Conservation (phyloP, 2,329 filamentous ascomycete genomes). For the Colletotrichum lindemuthianum region DNA sequence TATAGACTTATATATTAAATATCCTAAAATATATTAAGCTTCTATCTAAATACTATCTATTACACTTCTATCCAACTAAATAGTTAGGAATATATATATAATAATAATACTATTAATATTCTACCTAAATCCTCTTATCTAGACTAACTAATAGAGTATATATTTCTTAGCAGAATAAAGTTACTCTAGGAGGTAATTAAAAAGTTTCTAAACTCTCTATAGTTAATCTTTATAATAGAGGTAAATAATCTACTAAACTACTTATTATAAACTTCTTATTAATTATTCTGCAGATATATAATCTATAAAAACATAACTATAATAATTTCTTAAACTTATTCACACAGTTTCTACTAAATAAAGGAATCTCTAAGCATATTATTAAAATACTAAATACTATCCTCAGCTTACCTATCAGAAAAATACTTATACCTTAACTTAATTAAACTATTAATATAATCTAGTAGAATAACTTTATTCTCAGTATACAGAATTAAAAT, state of each 20-base stretch:
- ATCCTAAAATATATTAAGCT: constrained; percentile 63
- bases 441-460: constrained; percentile 61
- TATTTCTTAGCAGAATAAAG: constrained; percentile 79
- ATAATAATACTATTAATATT: constrained; percentile 86
- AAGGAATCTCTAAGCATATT: constrained; percentile 89
- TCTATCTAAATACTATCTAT: constrained; percentile 88
- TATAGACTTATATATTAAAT: constrained; percentile 65
- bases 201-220: constrained; percentile 88
- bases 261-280: neutral
- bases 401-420: constrained; percentile 85
- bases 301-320: constrained; percentile 91
- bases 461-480: constrained; percentile 61
- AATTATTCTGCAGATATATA: constrained; percentile 74
- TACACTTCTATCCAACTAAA: constrained; percentile 91
- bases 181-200: constrained; percentile 83
- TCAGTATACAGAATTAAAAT: constrained; percentile 57
- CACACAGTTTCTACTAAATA: constrained; percentile 87
- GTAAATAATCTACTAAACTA: constrained; percentile 50
- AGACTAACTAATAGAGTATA: constrained; percentile 80
- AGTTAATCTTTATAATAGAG: constrained; percentile 83
- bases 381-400: constrained; percentile 86
- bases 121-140: constrained; percentile 86
- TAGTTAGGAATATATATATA: constrained; percentile 90
- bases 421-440: constrained; percentile 83
- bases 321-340: constrained; percentile 98